Conservation (phyloP, 2,329 filamentous ascomycete genomes). For the Aspergillus terreus region DNA sequence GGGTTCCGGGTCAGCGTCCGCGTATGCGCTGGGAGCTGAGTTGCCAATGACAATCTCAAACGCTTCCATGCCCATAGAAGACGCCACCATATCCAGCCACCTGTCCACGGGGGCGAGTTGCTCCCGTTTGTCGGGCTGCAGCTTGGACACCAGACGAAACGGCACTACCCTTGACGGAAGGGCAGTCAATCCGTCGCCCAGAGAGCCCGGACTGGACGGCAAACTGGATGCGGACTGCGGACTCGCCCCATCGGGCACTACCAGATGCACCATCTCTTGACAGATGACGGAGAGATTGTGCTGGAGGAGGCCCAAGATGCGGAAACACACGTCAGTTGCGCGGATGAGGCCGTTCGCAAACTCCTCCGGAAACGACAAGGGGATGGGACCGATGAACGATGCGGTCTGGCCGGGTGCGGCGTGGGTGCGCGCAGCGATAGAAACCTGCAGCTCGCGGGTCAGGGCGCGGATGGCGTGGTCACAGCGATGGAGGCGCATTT, state of each 20-base stretch:
- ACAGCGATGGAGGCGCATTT: neutral
- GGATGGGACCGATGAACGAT: constrained; percentile 20
- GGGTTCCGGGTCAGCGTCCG: neutral
- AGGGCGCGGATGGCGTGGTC: neutral
- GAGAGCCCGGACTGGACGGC: neutral
- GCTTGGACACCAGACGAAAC: neutral
- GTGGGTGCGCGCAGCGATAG: constrained; percentile 9
- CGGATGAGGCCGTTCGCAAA: constrained; percentile 21
- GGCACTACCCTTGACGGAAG: neutral
- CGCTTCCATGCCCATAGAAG: constrained; percentile 21
- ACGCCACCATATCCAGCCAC: constrained; percentile 21
- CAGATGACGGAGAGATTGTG: constrained; percentile 10
- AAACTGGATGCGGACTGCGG: neutral
- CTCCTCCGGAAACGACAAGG: constrained; percentile 18
- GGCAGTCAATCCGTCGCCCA: neutral
- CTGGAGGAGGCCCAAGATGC: constrained; percentile 14
- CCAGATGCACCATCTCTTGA: neutral
- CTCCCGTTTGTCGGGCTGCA: neutral
- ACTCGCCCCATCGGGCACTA: neutral
- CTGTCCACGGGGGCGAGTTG: constrained; percentile 11
- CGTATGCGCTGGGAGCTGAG: neutral
- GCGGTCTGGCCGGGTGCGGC: neutral
- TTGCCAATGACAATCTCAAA: constrained; percentile 13
- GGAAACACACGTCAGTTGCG: constrained; percentile 14
- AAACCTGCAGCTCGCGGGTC: constrained; percentile 12